These are phyloP conservation scores for Teunomyces lycoperdinae DNA, from an alignment of 805 yeast species.

Conservation along the genomic window DNA sequence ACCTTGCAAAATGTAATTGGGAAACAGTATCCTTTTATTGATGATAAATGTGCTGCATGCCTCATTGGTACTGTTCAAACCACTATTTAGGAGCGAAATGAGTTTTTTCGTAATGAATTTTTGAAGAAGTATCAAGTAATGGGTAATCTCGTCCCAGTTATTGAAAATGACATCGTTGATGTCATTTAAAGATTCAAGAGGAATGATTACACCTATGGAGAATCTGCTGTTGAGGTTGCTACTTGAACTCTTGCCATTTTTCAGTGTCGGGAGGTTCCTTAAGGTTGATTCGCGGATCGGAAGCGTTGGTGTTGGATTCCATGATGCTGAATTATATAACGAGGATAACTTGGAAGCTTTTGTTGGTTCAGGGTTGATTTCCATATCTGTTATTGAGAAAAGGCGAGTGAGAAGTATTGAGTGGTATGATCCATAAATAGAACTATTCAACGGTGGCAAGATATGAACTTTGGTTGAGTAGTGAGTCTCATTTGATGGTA, in stretches of 20 bases:
- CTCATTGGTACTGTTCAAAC: conserved; percentile 8
- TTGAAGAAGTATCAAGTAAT: conserved; percentile 39
- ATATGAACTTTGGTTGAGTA: conserved; percentile 47
- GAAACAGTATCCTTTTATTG: conserved; percentile 37
- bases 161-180: conserved; percentile 43
- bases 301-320: conserved; percentile 46
- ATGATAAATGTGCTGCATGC: conserved; percentile 15
- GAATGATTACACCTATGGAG: conserved; percentile 48
- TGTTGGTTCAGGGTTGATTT: neutral
- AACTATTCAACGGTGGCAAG: conserved; percentile 41
- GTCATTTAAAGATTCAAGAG: conserved; percentile 33
- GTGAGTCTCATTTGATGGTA: conserved; percentile 46
- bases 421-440: conserved; percentile 26
- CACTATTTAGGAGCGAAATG: conserved; percentile 19
- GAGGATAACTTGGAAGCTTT: neutral
- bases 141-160: conserved; percentile 49
- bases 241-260: conserved; percentile 2
- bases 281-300: conserved; percentile 19
- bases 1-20: conserved; percentile 36
- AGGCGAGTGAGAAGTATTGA: conserved; percentile 46
- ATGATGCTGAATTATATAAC: conserved; percentile 11
- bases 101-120: conserved; percentile 37
- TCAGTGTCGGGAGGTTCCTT: conserved; percentile 6
- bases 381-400: conserved; percentile 36
- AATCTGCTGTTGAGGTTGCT: conserved; percentile 35